Conservation (phyloP, 331 rosid genomes). For the Pyracantha coccinea region DNA sequence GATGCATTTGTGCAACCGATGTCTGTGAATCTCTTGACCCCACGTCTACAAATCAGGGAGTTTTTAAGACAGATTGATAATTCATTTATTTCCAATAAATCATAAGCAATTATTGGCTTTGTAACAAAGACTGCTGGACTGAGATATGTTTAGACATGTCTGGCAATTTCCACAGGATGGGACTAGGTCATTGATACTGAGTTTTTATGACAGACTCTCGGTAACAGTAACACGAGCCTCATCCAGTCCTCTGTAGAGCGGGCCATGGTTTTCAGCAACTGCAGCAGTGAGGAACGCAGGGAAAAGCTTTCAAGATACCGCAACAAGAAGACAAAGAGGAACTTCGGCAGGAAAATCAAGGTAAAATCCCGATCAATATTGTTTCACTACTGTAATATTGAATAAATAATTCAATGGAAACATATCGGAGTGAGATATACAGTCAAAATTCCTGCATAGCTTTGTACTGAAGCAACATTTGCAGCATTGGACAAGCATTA, state of each 20-base stretch:
- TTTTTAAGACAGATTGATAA: background rate
- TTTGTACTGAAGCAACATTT: background rate
- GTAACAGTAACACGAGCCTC: conserved; percentile 41
- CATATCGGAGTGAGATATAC: background rate
- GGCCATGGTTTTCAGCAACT: conserved; percentile 48
- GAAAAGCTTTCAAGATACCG: conserved; percentile 95
- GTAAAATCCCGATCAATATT: conserved; percentile 23
- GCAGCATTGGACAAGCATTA: background rate
- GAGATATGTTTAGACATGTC: conserved; percentile 34
- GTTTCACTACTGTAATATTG: background rate
- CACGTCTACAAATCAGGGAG: background rate
- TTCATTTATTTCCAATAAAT: conserved; percentile 10
- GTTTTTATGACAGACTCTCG: conserved; percentile 72
- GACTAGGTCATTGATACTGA: conserved; percentile 36
- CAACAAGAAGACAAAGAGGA: conserved; percentile 82
- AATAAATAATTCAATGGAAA: background rate
- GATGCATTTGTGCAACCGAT: conserved; percentile 4
- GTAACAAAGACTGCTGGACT: conserved; percentile 14
- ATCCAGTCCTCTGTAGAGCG: conserved; percentile 60
- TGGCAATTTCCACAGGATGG: conserved; percentile 33
- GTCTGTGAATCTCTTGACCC: background rate
- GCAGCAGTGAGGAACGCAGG: conserved; percentile 65
- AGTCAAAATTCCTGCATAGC: background rate
- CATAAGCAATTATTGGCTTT: conserved; percentile 9
- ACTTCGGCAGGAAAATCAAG: conserved; percentile 97